Evolutionary conservation across 257 asterid species (phyloP).

Genomic region (Verbascum thapsus): DNA sequence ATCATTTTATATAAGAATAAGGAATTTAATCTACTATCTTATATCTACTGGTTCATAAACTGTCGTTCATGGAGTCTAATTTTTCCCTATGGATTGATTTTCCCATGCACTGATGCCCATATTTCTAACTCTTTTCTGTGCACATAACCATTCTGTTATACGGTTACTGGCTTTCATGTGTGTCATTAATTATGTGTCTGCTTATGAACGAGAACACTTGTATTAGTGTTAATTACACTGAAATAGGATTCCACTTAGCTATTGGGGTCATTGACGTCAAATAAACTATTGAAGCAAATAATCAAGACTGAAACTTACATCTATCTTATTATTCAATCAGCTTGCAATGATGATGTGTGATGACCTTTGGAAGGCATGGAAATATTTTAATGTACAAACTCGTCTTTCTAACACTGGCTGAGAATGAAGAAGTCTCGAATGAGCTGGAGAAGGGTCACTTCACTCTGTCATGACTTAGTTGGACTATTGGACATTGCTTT

Average conservation of each 20-base stretch:
- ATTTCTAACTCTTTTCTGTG: conserved; percentile 6
- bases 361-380: conserved; percentile 37
- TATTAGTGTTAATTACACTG: background rate
- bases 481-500: conserved; percentile 23
- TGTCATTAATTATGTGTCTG: conserved; percentile 2
- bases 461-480: conserved; percentile 31
- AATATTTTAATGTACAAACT: conserved; percentile 32
- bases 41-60: conserved; percentile 25
- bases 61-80: conserved; percentile 21
- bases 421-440: conserved; percentile 39
- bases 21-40: background rate
- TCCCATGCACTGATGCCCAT: conserved; percentile 12
- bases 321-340: conserved; percentile 47
- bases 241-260: background rate
- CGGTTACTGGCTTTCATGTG: background rate
- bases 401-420: conserved; percentile 36
- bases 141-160: conserved; percentile 12
- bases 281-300: conserved; percentile 10
- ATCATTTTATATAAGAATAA: conserved; percentile 34
- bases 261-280: background rate
- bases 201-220: conserved; percentile 18
- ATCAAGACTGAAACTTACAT: conserved; percentile 34
- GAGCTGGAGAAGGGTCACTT: conserved; percentile 46
- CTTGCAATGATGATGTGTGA: conserved; percentile 67
- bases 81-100: conserved; percentile 12